Evolutionary conservation across 2,329 filamentous ascomycete genomes (phyloP).

Genomic region (Verticillium albo-atrum): DNA sequence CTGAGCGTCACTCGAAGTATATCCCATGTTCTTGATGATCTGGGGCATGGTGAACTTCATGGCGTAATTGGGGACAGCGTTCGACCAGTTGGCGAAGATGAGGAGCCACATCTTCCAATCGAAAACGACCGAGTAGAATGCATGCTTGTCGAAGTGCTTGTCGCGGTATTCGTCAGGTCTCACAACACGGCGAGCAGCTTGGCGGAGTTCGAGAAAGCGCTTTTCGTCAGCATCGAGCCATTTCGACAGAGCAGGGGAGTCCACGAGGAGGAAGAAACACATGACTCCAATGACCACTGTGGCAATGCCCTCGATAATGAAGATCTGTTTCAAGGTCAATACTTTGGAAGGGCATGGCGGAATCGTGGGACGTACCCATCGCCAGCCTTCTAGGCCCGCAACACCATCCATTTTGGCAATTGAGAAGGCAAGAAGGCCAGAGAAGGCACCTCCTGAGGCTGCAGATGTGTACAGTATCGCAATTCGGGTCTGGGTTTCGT

Average conservation of each 20-base stretch:
- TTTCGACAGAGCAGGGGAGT: conserved; percentile 29
- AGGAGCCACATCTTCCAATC: conserved; percentile 44
- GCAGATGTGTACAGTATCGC: conserved; percentile 30
- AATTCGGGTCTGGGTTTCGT: conserved; percentile 22
- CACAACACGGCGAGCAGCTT: conserved; percentile 22
- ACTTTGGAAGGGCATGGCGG: not conserved
- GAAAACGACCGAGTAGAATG: conserved; percentile 32
- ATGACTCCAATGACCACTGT: conserved; percentile 30
- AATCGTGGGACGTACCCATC: conserved; percentile 26
- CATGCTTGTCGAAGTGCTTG: conserved; percentile 24
- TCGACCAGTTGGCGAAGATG: conserved; percentile 37
- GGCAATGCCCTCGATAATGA: conserved; percentile 45
- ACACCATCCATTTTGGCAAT: conserved; percentile 42
- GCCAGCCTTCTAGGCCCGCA: conserved; percentile 37
- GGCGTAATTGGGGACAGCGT: conserved; percentile 29
- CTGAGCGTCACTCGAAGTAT: conserved; percentile 24
- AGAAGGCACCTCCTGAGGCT: conserved; percentile 36
- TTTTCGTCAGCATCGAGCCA: conserved; percentile 36
- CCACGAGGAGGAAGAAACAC: conserved; percentile 42
- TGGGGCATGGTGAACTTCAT: conserved; percentile 30
- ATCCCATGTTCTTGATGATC: conserved; percentile 36
- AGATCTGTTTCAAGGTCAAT: conserved; percentile 31
- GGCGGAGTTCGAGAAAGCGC: conserved; percentile 32
- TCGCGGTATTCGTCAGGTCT: conserved; percentile 17
- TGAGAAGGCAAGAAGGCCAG: conserved; percentile 36